These are phyloP conservation scores for Cynara cardunculus DNA, from an alignment of 129 eudicot species.

Conservation along the genomic window DNA sequence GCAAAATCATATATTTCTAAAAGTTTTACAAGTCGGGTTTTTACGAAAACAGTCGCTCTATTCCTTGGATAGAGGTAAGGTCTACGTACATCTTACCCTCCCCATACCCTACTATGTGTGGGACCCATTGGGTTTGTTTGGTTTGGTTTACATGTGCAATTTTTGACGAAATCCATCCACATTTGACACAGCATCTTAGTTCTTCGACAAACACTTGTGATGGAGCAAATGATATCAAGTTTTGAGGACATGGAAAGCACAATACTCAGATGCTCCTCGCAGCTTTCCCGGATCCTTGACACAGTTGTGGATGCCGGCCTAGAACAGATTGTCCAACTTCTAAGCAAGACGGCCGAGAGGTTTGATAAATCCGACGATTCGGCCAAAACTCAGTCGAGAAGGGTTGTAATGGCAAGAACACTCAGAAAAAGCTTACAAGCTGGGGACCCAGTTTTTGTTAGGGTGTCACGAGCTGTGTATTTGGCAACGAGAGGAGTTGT, in stretches of 20 bases:
- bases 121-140: not conserved
- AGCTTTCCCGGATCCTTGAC: slow-evolving; percentile 53
- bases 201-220: slow-evolving; percentile 60
- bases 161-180: not conserved
- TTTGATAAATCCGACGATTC: slow-evolving; percentile 21
- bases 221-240: slow-evolving; percentile 43
- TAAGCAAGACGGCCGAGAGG: slow-evolving; percentile 26
- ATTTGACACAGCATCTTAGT: slow-evolving; percentile 60
- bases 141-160: not conserved
- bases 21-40: not conserved
- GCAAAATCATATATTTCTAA: not conserved
- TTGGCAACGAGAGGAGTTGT: slow-evolving; percentile 67
- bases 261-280: slow-evolving; percentile 29
- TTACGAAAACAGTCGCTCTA: not conserved
- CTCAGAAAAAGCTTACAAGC: slow-evolving; percentile 65
- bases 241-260: slow-evolving; percentile 51
- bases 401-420: slow-evolving; percentile 55
- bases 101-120: not conserved
- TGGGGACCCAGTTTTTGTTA: slow-evolving; percentile 55
- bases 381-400: slow-evolving; percentile 37
- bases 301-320: slow-evolving; percentile 53
- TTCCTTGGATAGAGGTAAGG: not conserved
- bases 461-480: slow-evolving; percentile 63
- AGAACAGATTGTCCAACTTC: slow-evolving; percentile 41
- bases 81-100: not conserved